phyloP scores from a whole-genome alignment of 805 yeast species.

The Myxozyma monticola region DNA sequence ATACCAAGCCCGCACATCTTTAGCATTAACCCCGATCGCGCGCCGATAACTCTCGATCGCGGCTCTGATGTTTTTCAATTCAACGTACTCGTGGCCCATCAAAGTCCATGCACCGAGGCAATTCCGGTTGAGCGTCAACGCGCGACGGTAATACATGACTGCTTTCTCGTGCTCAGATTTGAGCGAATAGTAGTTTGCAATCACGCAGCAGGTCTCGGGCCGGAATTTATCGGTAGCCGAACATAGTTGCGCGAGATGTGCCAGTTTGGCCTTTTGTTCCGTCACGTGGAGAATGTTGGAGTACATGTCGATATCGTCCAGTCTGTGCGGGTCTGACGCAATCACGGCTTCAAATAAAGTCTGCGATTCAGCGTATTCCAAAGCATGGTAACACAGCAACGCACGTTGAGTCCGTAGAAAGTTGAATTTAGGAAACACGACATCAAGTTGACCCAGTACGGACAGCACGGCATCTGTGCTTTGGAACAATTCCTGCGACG shows the following conservation, averaged over 20 bases:
- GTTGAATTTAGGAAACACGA: slow-evolving; percentile 68
- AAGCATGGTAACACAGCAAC: slow-evolving; percentile 73
- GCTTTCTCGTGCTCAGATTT: slow-evolving; percentile 94
- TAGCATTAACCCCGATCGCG: slow-evolving; percentile 84
- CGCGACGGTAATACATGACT: slow-evolving; percentile 87
- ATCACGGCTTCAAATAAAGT: slow-evolving; percentile 72
- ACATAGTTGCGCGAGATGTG: slow-evolving; percentile 83
- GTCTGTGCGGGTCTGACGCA: slow-evolving; percentile 72
- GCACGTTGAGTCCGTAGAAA: slow-evolving; percentile 82
- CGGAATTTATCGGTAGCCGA: slow-evolving; percentile 79
- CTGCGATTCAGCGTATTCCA: slow-evolving; percentile 83
- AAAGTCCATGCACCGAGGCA: slow-evolving; percentile 94
- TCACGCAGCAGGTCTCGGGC: slow-evolving; percentile 91
- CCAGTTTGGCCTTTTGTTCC: slow-evolving; percentile 81
- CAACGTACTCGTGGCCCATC: slow-evolving; percentile 99
- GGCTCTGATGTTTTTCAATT: slow-evolving; percentile 92
- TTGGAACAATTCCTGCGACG: slow-evolving; percentile 78
- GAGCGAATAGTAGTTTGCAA: slow-evolving; percentile 90
- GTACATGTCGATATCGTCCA: slow-evolving; percentile 89
- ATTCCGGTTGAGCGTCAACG: slow-evolving; percentile 73
- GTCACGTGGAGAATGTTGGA: slow-evolving; percentile 94
- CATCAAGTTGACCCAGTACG: slow-evolving; percentile 51
- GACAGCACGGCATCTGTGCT: slow-evolving; percentile 50
- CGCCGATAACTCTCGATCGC: slow-evolving; percentile 93
- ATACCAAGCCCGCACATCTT: slow-evolving; percentile 97